Percentiles rank a stretch among this genome's conserved stretches.
Evolutionary conservation across 805 yeast genomes (phyloP).

Genomic region (Candida stauntonica): DNA sequence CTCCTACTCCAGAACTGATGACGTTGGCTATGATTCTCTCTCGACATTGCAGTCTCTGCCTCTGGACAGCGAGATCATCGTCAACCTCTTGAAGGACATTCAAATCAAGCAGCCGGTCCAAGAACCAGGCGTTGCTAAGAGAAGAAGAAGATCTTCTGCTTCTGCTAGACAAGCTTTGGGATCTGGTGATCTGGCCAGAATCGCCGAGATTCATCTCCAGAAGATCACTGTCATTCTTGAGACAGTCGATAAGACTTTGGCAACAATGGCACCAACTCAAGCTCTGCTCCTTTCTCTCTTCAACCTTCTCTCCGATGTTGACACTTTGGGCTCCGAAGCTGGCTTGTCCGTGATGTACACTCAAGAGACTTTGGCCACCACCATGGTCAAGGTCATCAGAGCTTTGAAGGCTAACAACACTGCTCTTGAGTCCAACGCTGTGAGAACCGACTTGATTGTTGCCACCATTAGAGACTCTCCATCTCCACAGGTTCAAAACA

Average conservation of each 20-base stretch:
- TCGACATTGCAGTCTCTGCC: conserved; percentile 50
- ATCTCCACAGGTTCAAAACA: conserved; percentile 94
- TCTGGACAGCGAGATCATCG: conserved; percentile 53
- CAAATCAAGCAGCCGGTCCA: conserved; percentile 46
- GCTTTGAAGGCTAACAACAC: conserved; percentile 40
- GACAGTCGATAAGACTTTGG: conserved; percentile 52
- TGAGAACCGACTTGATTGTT: conserved; percentile 87
- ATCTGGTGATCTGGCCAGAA: conserved; percentile 57
- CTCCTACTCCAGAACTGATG: conserved; percentile 39
- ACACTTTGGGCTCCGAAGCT: conserved; percentile 85
- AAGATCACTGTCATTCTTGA: conserved; percentile 79
- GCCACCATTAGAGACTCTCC: conserved; percentile 84
- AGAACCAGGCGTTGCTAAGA: conserved; percentile 50
- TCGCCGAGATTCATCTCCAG: conserved; percentile 76
- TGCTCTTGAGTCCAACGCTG: conserved; percentile 53
- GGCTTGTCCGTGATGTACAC: conserved; percentile 87
- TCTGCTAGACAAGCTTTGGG: conserved; percentile 73
- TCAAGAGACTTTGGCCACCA: conserved; percentile 84
- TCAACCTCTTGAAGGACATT: conserved; percentile 53
- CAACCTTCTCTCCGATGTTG: conserved; percentile 65
- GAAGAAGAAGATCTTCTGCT: conserved; percentile 81
- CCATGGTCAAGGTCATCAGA: conserved; percentile 69
- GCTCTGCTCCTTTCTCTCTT: conserved; percentile 49
- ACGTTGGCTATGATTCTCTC: conserved; percentile 46
- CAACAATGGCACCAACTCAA: conserved; percentile 33